These are phyloP conservation scores for Claviceps monticola DNA, from an alignment of 2,329 filamentous ascomycete species.

Conservation along the genomic window DNA sequence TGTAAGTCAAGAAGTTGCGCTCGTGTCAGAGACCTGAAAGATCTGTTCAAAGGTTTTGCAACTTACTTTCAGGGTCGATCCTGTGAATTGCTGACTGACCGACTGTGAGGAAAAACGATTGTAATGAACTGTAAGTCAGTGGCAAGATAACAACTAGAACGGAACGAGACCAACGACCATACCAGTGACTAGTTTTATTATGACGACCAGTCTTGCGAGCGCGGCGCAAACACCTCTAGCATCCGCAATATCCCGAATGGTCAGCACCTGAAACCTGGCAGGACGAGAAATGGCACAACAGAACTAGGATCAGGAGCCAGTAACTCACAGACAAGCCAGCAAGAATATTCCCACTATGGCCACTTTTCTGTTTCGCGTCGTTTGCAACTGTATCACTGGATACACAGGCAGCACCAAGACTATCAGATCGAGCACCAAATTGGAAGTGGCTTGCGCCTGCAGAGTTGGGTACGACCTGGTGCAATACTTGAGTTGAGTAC, in stretches of 20 bases:
- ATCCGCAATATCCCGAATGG: background rate
- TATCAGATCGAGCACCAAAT: slow-evolving; percentile 11
- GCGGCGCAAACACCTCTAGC: slow-evolving; percentile 5
- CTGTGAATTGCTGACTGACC: background rate
- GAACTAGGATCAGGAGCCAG: background rate
- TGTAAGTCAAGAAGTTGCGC: background rate
- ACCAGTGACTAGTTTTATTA: background rate
- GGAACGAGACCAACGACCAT: background rate
- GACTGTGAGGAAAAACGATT: background rate
- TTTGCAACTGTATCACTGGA: slow-evolving; percentile 5
- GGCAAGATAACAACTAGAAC: background rate
- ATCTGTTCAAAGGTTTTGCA: background rate
- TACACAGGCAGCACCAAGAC: slow-evolving; percentile 10
- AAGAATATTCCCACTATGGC: slow-evolving; percentile 8
- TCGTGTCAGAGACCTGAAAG: background rate
- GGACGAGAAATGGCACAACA: background rate
- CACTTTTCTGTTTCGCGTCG: slow-evolving; percentile 5
- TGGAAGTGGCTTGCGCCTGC: slow-evolving; percentile 9
- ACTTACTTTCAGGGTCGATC: background rate
- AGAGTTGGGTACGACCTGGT: slow-evolving; percentile 9
- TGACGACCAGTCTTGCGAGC: slow-evolving; percentile 3
- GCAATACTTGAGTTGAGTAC: slow-evolving; percentile 10
- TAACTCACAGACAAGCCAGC: background rate
- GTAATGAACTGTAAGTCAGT: background rate
- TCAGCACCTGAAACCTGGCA: background rate